Evolutionary conservation across 306 rosid species (phyloP).

Genomic region (Prunus campanulata): DNA sequence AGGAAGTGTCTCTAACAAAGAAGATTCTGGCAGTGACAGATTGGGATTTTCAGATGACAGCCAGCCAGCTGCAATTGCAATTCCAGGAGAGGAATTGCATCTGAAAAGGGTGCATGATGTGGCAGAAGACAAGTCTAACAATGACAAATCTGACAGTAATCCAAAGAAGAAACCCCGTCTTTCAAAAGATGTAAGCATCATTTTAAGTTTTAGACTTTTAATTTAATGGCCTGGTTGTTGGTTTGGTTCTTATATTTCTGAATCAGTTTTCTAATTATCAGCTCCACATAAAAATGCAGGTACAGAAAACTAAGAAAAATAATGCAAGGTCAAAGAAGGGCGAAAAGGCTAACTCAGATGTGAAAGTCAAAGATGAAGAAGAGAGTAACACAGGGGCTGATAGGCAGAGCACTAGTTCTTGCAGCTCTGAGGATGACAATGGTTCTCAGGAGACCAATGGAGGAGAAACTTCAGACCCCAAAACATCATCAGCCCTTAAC

Average conservation of each 20-base stretch:
- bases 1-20: constrained; percentile 33
- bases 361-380: constrained; percentile 40
- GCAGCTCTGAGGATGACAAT: constrained; percentile 72
- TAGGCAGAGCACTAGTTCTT: constrained; percentile 53
- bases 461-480: constrained; percentile 44
- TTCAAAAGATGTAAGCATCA: constrained; percentile 47
- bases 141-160: constrained; percentile 17
- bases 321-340: constrained; percentile 38
- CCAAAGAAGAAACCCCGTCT: constrained; percentile 52
- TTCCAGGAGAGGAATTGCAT: constrained; percentile 26
- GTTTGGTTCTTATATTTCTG: neutral
- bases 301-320: constrained; percentile 43
- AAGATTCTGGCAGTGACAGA: constrained; percentile 26
- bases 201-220: neutral
- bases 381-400: constrained; percentile 38
- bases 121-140: constrained; percentile 22
- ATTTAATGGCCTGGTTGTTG: neutral
- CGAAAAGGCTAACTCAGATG: constrained; percentile 28
- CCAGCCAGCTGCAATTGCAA: constrained; percentile 14
- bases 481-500: constrained; percentile 36
- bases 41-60: constrained; percentile 25
- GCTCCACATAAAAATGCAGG: constrained; percentile 33
- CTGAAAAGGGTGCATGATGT: constrained; percentile 55
- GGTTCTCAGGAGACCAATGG: constrained; percentile 49
- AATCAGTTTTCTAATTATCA: constrained; percentile 3